Base-by-base conservation (phyloP, 2,329 filamentous ascomycete genomes). In the Diplodia sapinea region DNA sequence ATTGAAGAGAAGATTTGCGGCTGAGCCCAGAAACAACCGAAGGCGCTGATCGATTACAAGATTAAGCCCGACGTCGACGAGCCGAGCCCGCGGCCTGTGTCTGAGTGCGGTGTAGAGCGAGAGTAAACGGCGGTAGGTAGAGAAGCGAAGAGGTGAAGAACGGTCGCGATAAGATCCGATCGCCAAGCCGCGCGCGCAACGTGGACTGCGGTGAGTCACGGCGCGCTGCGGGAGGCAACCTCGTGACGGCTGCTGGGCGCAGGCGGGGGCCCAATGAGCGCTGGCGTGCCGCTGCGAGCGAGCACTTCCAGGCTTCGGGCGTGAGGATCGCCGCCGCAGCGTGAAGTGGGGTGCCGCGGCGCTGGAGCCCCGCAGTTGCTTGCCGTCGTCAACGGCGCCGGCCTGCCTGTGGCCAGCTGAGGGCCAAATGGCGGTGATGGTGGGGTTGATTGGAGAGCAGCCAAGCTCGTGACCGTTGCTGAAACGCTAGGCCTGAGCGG, bases 31-130 rank as follows among this genome's bases (percentile, higher is more conserved):
- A 63, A 63, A 63, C 57, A 62, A 62, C 59, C 59, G 59, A 55
- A 65, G 50, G 62, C 62, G 62, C 62, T 55, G 51, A 55, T 65
- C 62, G 62, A 65, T 65, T 65, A 65, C 36, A 65, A 65, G 50
- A 51, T 55, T 50, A 55, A 65, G 62, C 31, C 50, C 49, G 62
- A 65, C 49, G 49, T 54, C 36, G 51, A 55, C 36, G 33, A n/a
- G 62, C 62, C 62, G 62, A 65, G 62, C 62, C 62, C 50, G 62
- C 62, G 62, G 62, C 62, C 50, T 55, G 62, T 55, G 62, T 54
- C 50, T 54, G 49, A 52, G 61, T 54, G 61, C 61, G 61, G 50
- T 52, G 61, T 52, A 55, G 57, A 61, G 62, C 62, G 50, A 54
- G 62, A 65, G 62, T 23, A 52, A 52, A 36, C 9, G 29, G 61